phyloP scores from a whole-genome alignment of 2,329 filamentous ascomycete genomes.

The Sporothrix sp. region DNA sequence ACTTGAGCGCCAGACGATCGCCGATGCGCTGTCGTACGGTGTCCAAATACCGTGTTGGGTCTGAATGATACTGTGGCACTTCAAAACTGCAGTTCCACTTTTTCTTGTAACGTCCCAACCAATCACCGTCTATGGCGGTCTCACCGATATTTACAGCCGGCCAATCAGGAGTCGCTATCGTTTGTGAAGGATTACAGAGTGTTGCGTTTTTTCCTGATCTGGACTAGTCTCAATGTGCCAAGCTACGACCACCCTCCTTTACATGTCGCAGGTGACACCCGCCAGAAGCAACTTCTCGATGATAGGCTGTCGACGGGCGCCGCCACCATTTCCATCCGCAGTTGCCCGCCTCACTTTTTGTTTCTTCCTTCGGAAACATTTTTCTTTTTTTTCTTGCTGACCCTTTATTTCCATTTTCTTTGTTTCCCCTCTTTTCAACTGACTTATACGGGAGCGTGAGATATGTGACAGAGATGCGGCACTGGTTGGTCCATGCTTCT shows the following conservation, averaged over 20 bases:
- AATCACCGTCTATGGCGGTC: not conserved
- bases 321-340: not conserved
- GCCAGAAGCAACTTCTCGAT: not conserved
- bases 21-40: not conserved
- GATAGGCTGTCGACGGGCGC: too few relatives aligned
- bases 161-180: not conserved
- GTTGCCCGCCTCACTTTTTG: slow-evolving; percentile 1
- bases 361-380: not conserved
- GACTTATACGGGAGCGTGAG: not conserved
- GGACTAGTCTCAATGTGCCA: slow-evolving; percentile 1
- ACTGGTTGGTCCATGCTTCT: not conserved
- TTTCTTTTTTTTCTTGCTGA: not conserved
- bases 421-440: not conserved
- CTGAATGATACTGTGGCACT: not conserved
- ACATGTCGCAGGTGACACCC: not conserved
- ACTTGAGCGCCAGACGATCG: not conserved
- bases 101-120: not conserved
- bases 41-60: not conserved
- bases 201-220: not conserved
- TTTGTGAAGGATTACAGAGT: not conserved
- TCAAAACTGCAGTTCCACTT: not conserved
- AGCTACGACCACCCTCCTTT: slow-evolving; percentile 4
- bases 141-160: not conserved
- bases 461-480: slow-evolving; percentile 1
- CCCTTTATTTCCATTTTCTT: not conserved